Evolutionary conservation across 2,329 filamentous ascomycete genomes (phyloP), one percentile per base, ranked within the genome.

Genomic region (Orbilia javanica): DNA sequence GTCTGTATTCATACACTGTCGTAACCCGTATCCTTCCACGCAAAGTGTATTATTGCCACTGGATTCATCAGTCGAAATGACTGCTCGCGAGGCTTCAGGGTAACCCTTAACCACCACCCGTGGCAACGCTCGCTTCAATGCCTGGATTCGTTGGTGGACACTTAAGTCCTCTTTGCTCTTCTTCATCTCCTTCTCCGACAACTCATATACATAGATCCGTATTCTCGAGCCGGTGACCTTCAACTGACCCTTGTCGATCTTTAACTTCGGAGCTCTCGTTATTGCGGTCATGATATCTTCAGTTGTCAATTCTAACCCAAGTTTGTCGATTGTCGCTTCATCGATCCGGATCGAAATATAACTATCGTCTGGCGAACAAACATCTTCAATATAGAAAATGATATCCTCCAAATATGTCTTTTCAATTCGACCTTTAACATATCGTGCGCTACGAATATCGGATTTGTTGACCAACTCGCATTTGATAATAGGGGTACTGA

Each of bases 11-110:
- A 99, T 96, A 85, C 94, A 97, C 31, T 90, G 89, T 50, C 90
- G 89, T 62, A 99, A 87, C 0, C 96, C 96, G 84, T 99, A 98
- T 1, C 96, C 96, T 87, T 98, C 96, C 2, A 99, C 96, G 11
- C 91, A 86, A 0, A 97, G 87, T 53, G 95, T 93, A 15, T 88
- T 90, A 81, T 91, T 88, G 42, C 91, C 90, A 31, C 87, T 88
- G 2, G 88, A 86, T 67, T 93, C 90, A 60, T 91, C 90, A 1
- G 93, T 94, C 82, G 96, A 91, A 83, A 98, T 96, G 81, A 98
- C 94, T 57, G 94, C 94, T 80, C 96, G 91, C 8, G 89, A 88
- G 2, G 94, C 93, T 79, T 95, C 92, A 0, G 94, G 89, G 83
- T 97, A 97, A 15, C 96, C 96, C 34, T 93, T 93, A 71, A 99